These are phyloP conservation scores for Penicillium oxalicum DNA, from an alignment of 2,329 filamentous ascomycete species.

Conservation along the genomic window DNA sequence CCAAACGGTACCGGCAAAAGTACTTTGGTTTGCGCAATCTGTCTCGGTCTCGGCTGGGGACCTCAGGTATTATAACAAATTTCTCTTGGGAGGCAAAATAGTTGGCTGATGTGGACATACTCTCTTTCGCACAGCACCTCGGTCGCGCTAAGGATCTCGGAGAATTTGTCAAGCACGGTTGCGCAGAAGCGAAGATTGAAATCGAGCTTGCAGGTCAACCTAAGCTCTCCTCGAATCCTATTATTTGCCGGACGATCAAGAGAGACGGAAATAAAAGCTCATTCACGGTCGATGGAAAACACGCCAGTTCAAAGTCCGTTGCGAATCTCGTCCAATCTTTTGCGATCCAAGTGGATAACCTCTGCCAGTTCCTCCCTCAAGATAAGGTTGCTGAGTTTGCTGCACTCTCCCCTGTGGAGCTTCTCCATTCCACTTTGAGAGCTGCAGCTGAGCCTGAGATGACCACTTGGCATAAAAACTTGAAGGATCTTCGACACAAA, in stretches of 20 bases:
- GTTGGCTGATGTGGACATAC: background rate
- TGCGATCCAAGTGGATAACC: slow-evolving; percentile 92
- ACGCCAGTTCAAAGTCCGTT: slow-evolving; percentile 56
- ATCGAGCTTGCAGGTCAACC: slow-evolving; percentile 72
- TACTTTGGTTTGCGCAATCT: slow-evolving; percentile 94
- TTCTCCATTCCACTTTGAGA: slow-evolving; percentile 78
- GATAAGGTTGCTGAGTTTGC: slow-evolving; percentile 95
- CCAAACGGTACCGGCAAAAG: slow-evolving; percentile 99
- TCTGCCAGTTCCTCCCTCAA: slow-evolving; percentile 95
- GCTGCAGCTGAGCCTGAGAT: slow-evolving; percentile 80
- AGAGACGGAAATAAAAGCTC: slow-evolving; percentile 73
- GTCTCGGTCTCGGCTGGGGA: slow-evolving; percentile 79
- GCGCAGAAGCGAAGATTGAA: slow-evolving; percentile 71
- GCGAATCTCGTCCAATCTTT: slow-evolving; percentile 62
- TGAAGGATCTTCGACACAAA: slow-evolving; percentile 64
- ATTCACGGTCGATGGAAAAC: slow-evolving; percentile 70
- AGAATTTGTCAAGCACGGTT: slow-evolving; percentile 91
- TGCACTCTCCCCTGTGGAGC: slow-evolving; percentile 69
- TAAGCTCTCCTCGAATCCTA: slow-evolving; percentile 55
- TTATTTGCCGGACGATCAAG: slow-evolving; percentile 70
- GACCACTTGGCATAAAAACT: slow-evolving; percentile 66
- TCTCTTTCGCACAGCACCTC: slow-evolving; percentile 51
- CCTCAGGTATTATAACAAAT: slow-evolving; percentile 47
- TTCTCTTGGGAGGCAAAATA: background rate
- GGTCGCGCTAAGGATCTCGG: slow-evolving; percentile 78